phyloP scores from a whole-genome alignment of 2,329 filamentous ascomycete genomes.

The Cladosporium sp. region DNA sequence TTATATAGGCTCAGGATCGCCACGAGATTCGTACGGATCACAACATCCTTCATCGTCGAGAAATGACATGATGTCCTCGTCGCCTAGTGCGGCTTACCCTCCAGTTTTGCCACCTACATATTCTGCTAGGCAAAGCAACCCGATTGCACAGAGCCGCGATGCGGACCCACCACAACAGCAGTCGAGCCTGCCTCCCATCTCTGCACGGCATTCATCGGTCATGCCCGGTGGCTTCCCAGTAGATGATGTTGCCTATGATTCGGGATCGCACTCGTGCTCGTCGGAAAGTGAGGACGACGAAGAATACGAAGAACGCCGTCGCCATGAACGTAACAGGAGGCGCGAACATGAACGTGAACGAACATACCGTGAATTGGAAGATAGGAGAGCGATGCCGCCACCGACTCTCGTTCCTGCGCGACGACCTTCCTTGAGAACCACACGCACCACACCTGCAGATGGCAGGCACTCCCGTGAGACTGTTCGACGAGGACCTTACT shows the following conservation, averaged over 20 bases:
- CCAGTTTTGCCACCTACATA: slow-evolving; percentile 18
- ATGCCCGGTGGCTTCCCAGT: slow-evolving; percentile 11
- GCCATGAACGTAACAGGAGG: neutral
- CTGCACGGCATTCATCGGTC: slow-evolving; percentile 1
- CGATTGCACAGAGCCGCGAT: slow-evolving; percentile 17
- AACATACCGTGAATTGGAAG: slow-evolving; percentile 4
- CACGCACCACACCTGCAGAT: slow-evolving; percentile 10
- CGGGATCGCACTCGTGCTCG: slow-evolving; percentile 10
- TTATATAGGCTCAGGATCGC: slow-evolving; percentile 9
- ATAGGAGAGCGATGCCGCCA: slow-evolving; percentile 18
- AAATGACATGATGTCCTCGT: neutral
- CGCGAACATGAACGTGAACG: slow-evolving; percentile 13
- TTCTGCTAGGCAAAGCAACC: slow-evolving; percentile 24
- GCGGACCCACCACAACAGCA: neutral
- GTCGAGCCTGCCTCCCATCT: neutral
- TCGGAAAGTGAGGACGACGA: neutral
- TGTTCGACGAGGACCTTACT: slow-evolving; percentile 14
- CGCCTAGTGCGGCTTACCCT: neutral
- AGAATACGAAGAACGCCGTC: neutral
- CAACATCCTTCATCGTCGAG: neutral
- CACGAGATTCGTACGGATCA: neutral
- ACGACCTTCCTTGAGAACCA: slow-evolving; percentile 15
- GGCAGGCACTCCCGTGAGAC: slow-evolving; percentile 4
- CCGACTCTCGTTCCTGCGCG: slow-evolving; percentile 7
- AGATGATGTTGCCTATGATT: neutral